A percentile compares a stretch with the other conserved stretches of the same genome.
These are phyloP conservation scores for Anthracocystis walkeri DNA, from an alignment of 1,284 basidiomycete genomes.

Conservation along the genomic window DNA sequence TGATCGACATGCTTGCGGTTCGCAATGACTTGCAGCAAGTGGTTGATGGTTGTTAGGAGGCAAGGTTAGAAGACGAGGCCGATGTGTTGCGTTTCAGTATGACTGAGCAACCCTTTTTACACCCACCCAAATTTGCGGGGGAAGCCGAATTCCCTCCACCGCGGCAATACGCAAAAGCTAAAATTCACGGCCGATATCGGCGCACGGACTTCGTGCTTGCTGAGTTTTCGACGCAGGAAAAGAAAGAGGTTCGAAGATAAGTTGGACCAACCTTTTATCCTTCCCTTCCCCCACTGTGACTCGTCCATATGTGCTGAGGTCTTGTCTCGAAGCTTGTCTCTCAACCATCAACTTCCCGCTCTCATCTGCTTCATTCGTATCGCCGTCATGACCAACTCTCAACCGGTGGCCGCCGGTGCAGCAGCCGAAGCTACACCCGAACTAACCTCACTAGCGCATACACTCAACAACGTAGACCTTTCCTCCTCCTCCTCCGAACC, in stretches of 20 bases:
- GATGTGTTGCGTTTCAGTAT: background rate
- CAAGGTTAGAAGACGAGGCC: background rate
- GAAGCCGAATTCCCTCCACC: too few relatives aligned
- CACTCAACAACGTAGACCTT: conserved; percentile 13
- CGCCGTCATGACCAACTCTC: conserved; percentile 1
- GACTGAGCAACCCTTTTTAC: background rate
- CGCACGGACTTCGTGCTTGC: background rate
- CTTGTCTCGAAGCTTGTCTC: background rate
- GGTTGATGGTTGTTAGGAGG: background rate
- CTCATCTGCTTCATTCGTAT: background rate
- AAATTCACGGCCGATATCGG: background rate
- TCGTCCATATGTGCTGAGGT: background rate
- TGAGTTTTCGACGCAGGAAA: background rate
- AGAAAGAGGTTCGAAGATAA: conserved; percentile 1
- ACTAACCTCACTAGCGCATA: conserved; percentile 10
- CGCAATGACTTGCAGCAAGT: too few relatives aligned
- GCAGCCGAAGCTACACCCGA: conserved; percentile 18
- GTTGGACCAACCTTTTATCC: background rate
- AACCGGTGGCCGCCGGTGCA: background rate
- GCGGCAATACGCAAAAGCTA: background rate
- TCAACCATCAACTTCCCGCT: background rate
- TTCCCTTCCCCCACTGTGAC: conserved; percentile 1
- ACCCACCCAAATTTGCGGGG: background rate
- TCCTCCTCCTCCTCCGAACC: background rate
- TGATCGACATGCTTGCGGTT: conserved; percentile 12